phyloP scores from a whole-genome alignment of 345 rosid species.

The Lepidium sativum region DNA sequence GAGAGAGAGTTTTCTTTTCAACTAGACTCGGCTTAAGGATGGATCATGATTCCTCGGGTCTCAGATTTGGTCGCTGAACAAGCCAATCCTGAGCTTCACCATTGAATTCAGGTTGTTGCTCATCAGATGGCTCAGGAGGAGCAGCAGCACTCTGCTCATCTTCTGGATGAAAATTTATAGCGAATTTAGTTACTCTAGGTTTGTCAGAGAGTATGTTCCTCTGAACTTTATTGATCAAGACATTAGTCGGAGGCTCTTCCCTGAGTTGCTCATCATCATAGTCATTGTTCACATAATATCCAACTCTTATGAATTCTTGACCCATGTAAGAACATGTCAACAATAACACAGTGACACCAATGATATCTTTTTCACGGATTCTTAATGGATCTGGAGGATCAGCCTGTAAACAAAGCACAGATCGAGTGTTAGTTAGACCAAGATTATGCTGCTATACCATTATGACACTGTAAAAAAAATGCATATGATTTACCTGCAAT shows the following conservation, averaged over 20 bases:
- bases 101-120: slow-evolving; percentile 4
- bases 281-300: slow-evolving; percentile 91
- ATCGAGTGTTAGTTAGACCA: background rate
- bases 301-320: slow-evolving; percentile 81
- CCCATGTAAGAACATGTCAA: slow-evolving; percentile 87
- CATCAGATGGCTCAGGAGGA: slow-evolving; percentile 12
- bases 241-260: slow-evolving; percentile 90
- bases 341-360: slow-evolving; percentile 80
- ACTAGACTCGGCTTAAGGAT: background rate
- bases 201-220: slow-evolving; percentile 82
- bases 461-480: background rate
- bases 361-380: slow-evolving; percentile 84
- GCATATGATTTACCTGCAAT: slow-evolving; percentile 42
- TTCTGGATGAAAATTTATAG: slow-evolving; percentile 87
- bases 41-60: background rate
- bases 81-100: slow-evolving; percentile 7
- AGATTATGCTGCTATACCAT: background rate
- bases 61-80: slow-evolving; percentile 5
- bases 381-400: slow-evolving; percentile 89
- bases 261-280: slow-evolving; percentile 79
- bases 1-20: background rate
- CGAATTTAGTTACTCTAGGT: slow-evolving; percentile 93
- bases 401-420: slow-evolving; percentile 36
- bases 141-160: slow-evolving; percentile 54
- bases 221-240: slow-evolving; percentile 69